Percentiles rank a stretch among this genome's conserved stretches.
These are phyloP conservation scores for Onygena corvina DNA, from an alignment of 2,329 filamentous ascomycete genomes.

Conservation along the genomic window DNA sequence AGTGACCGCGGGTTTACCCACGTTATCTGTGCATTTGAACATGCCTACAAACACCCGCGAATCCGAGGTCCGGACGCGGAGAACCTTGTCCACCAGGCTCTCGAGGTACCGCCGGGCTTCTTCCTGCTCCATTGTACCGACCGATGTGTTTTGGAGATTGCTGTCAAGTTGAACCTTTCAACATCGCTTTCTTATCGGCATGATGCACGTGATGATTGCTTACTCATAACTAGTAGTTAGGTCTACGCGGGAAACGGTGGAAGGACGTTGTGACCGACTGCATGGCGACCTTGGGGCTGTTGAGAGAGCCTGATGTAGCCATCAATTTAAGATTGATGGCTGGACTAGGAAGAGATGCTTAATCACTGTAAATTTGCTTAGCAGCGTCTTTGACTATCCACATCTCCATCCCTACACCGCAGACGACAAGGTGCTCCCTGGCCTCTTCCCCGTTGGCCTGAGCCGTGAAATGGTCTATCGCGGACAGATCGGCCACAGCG, in stretches of 20 bases:
- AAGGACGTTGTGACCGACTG: not conserved
- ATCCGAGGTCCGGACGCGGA: slow-evolving; percentile 71
- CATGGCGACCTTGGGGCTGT: not conserved
- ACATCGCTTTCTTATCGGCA: too few species aligned
- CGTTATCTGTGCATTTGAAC: slow-evolving; percentile 90
- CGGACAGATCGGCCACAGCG: slow-evolving; percentile 45
- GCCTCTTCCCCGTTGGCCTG: not conserved
- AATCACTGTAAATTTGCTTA: slow-evolving; percentile 10
- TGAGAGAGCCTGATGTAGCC: not conserved
- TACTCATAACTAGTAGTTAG: not conserved
- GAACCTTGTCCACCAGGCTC: slow-evolving; percentile 61
- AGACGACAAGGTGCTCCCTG: slow-evolving; percentile 29
- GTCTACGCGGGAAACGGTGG: not conserved
- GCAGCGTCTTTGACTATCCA: slow-evolving; percentile 18
- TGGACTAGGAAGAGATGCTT: slow-evolving; percentile 4
- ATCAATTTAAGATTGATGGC: not conserved
- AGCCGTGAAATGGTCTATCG: slow-evolving; percentile 32
- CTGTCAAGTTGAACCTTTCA: too few species aligned
- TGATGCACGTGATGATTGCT: not conserved
- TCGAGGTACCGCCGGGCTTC: slow-evolving; percentile 31
- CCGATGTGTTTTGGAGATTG: too few species aligned
- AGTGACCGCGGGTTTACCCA: slow-evolving; percentile 35
- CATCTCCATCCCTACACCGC: slow-evolving; percentile 41
- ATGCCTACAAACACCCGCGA: slow-evolving; percentile 77
- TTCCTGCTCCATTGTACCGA: slow-evolving; percentile 28